These are phyloP conservation scores for Nicotiana tabacum DNA, from an alignment of 257 asterid species.

Conservation along the genomic window DNA sequence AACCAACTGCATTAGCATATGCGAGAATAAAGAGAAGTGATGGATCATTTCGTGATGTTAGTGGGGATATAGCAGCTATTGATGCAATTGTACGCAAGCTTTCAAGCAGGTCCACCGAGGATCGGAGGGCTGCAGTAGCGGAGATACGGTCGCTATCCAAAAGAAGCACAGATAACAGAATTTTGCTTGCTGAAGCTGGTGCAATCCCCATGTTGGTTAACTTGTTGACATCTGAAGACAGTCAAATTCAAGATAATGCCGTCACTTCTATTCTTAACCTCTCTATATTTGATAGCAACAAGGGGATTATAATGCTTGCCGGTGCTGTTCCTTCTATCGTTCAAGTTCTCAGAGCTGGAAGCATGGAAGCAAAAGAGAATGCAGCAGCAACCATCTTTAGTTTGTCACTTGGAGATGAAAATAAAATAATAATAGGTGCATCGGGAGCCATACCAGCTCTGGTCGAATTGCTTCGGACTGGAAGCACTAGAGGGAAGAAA, in stretches of 20 bases:
- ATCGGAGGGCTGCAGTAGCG: slow-evolving; percentile 63
- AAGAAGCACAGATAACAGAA: slow-evolving; percentile 85
- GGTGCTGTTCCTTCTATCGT: slow-evolving; percentile 88
- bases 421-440: slow-evolving; percentile 87
- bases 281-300: slow-evolving; percentile 74
- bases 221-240: slow-evolving; percentile 64
- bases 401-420: slow-evolving; percentile 81
- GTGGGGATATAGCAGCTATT: slow-evolving; percentile 60
- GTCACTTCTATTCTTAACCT: slow-evolving; percentile 84
- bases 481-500: slow-evolving; percentile 83
- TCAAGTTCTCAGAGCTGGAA: slow-evolving; percentile 85
- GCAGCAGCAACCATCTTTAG: slow-evolving; percentile 97
- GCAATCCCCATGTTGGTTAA: slow-evolving; percentile 78
- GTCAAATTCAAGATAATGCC: slow-evolving; percentile 70
- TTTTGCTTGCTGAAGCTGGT: slow-evolving; percentile 87
- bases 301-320: slow-evolving; percentile 82
- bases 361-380: slow-evolving; percentile 88
- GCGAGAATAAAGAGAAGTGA: slow-evolving; percentile 74
- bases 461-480: slow-evolving; percentile 68
- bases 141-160: slow-evolving; percentile 85
- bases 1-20: slow-evolving; percentile 41
- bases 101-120: slow-evolving; percentile 54
- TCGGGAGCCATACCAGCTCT: slow-evolving; percentile 91
- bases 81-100: slow-evolving; percentile 65
- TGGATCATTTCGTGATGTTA: slow-evolving; percentile 84